Percentiles rank a stretch among this genome's conserved stretches.
Conservation (phyloP, 176 grass and related monocot genomes). For the Leersia perrieri region DNA sequence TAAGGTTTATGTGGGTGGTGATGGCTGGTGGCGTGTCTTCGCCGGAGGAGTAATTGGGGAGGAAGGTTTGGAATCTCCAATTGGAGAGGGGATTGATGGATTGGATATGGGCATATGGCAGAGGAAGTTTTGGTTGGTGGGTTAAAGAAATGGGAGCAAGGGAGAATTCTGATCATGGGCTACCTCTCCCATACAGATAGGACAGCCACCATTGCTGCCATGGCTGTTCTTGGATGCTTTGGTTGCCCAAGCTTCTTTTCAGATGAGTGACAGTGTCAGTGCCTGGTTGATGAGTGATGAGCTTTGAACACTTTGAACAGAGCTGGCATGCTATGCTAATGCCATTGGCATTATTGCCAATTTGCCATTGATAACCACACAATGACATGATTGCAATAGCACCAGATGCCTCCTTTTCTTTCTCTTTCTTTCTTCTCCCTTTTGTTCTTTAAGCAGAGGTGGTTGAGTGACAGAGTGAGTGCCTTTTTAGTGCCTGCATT, state of each 20-base stretch:
- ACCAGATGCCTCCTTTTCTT: constrained; percentile 23
- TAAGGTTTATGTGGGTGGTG: too few relatives aligned
- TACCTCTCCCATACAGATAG: constrained; percentile 14
- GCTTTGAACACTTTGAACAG: neutral
- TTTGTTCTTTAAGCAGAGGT: constrained; percentile 27
- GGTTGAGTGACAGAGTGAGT: neutral
- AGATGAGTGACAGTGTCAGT: neutral
- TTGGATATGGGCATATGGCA: too few relatives aligned
- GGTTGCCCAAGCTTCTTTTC: neutral
- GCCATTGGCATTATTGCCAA: neutral
- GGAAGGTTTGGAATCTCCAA: constrained; percentile 44
- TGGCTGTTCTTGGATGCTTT: neutral
- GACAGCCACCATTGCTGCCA: neutral
- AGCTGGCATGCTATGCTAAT: constrained; percentile 30
- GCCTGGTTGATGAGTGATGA: neutral
- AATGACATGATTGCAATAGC: constrained; percentile 30
- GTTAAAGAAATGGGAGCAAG: constrained; percentile 33
- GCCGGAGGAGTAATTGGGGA: constrained; percentile 14
- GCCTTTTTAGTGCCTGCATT: constrained; percentile 13
- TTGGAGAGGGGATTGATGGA: too few relatives aligned
- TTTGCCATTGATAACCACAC: neutral
- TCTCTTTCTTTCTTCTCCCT: neutral
- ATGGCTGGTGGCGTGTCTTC: neutral
- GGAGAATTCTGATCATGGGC: constrained; percentile 26
- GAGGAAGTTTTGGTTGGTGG: constrained; percentile 26